Evolutionary conservation across 805 yeast genomes (phyloP).

Genomic region (Yarrowia keelungensis): DNA sequence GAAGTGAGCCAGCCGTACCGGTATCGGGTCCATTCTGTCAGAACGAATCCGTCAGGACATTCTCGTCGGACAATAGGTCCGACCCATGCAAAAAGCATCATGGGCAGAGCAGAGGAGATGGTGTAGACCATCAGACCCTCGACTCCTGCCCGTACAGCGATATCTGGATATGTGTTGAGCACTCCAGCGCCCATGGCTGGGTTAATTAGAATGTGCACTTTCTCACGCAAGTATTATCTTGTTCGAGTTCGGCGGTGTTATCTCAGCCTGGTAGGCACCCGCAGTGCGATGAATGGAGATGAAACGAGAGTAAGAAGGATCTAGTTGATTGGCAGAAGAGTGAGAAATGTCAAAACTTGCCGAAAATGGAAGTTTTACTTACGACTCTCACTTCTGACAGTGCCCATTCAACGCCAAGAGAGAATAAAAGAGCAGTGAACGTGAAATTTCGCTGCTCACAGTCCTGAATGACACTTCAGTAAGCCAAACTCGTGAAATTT

Average conservation of each 20-base stretch:
- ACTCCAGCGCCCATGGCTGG: slow-evolving; percentile 92
- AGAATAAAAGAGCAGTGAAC: too few relatives aligned
- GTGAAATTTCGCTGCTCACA: too few relatives aligned
- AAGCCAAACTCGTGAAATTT: too few relatives aligned
- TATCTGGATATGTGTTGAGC: slow-evolving; percentile 82
- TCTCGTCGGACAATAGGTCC: slow-evolving; percentile 80
- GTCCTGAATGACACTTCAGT: too few relatives aligned
- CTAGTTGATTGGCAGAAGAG: too few relatives aligned
- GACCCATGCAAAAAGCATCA: slow-evolving; percentile 75
- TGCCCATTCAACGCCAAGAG: too few relatives aligned
- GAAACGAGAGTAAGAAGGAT: too few relatives aligned
- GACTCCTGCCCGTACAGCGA: slow-evolving; percentile 83
- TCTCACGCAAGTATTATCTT: slow-evolving; percentile 86
- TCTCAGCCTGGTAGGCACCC: slow-evolving; percentile 70
- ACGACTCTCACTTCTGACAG: too few relatives aligned
- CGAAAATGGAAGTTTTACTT: too few relatives aligned
- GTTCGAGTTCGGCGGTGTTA: slow-evolving; percentile 81
- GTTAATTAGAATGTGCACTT: slow-evolving; percentile 47
- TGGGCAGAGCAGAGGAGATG: slow-evolving; percentile 80
- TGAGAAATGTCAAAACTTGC: too few relatives aligned
- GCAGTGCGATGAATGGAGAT: slow-evolving; percentile 46
- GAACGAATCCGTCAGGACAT: slow-evolving; percentile 89
- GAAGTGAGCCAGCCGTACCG: slow-evolving; percentile 78
- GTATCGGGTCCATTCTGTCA: slow-evolving; percentile 92
- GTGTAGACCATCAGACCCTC: slow-evolving; percentile 88